These are phyloP conservation scores for Mrakiaceae sp. DNA, from an alignment of 1,284 basidiomycete species.

Conservation along the genomic window DNA sequence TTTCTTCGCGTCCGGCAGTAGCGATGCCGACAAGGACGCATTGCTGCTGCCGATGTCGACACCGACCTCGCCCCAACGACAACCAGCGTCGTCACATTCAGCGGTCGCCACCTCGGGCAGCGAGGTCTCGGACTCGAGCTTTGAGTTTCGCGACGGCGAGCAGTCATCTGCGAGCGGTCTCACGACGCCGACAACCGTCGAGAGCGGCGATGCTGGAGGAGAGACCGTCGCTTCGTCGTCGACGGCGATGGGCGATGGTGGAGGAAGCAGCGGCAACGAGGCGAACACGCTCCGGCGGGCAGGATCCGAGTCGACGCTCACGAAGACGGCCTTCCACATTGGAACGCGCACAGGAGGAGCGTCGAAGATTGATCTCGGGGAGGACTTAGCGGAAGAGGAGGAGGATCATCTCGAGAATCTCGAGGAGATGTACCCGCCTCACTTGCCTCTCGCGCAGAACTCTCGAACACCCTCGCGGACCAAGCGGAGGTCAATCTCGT, in stretches of 20 bases:
- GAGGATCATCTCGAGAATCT: background rate
- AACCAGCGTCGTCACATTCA: too few relatives aligned
- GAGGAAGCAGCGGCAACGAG: background rate
- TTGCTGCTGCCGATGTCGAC: background rate
- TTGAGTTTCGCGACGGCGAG: slow-evolving; percentile 25
- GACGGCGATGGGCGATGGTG: background rate
- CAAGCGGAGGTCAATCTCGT: slow-evolving; percentile 85
- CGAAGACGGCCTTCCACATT: slow-evolving; percentile 20
- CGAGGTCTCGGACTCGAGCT: slow-evolving; percentile 27
- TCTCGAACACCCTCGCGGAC: slow-evolving; percentile 84
- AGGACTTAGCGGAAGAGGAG: slow-evolving; percentile 21
- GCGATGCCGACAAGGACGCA: background rate
- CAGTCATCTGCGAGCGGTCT: slow-evolving; percentile 22
- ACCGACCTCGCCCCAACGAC: too few relatives aligned
- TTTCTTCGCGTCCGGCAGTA: background rate
- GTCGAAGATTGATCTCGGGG: slow-evolving; percentile 3
- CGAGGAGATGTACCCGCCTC: background rate
- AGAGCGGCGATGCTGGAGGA: slow-evolving; percentile 24
- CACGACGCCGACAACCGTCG: slow-evolving; percentile 32
- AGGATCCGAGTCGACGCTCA: slow-evolving; percentile 36
- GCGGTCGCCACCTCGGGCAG: background rate
- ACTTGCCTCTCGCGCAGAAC: slow-evolving; percentile 33
- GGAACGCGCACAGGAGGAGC: background rate
- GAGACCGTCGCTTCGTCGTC: background rate
- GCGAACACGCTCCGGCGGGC: background rate